Percentiles rank a stretch among this genome's conserved stretches.
These are phyloP conservation scores for Clavariopsis aquatica DNA, from an alignment of 495 filamentous ascomycete genomes.

Conservation along the genomic window DNA sequence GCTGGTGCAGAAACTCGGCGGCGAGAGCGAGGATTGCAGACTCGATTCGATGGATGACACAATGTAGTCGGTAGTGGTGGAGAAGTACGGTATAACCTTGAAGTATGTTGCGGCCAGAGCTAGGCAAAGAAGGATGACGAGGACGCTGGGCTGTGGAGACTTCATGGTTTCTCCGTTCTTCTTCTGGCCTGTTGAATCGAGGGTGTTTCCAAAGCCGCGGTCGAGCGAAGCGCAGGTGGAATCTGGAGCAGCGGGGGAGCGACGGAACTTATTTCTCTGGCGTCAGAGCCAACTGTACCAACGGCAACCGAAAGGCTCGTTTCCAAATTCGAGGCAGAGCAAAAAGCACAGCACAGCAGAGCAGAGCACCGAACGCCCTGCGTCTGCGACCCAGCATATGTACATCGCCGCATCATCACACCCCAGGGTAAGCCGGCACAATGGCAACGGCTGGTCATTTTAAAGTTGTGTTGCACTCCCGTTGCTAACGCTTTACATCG, in stretches of 20 bases:
- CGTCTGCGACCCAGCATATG: not conserved
- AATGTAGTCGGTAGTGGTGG: conserved; percentile 5
- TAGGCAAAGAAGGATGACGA: conserved; percentile 2
- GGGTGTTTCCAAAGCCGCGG: too few species aligned
- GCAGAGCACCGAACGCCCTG: not conserved
- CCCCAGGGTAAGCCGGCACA: not conserved
- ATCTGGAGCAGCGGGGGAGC: not conserved
- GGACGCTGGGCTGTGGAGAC: not conserved
- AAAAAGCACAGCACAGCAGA: too few species aligned
- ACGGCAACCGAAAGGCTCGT: not conserved
- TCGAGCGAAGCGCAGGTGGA: too few species aligned
- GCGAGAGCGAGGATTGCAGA: not conserved
- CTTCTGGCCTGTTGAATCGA: not conserved
- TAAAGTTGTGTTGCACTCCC: conserved; percentile 1
- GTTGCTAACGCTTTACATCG: not conserved
- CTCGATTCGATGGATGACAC: conserved; percentile 6
- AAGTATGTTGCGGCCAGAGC: conserved; percentile 2
- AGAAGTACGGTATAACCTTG: conserved; percentile 2
- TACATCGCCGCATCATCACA: not conserved
- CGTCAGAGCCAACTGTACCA: too few species aligned
- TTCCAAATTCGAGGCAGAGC: not conserved
- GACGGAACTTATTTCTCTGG: not conserved
- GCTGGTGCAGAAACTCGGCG: conserved; percentile 16
- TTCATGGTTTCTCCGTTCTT: not conserved
- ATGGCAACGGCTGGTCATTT: not conserved